Base-by-base conservation (phyloP, 1,139 yeast species). In the Saccharomyces hybrid region DNA sequence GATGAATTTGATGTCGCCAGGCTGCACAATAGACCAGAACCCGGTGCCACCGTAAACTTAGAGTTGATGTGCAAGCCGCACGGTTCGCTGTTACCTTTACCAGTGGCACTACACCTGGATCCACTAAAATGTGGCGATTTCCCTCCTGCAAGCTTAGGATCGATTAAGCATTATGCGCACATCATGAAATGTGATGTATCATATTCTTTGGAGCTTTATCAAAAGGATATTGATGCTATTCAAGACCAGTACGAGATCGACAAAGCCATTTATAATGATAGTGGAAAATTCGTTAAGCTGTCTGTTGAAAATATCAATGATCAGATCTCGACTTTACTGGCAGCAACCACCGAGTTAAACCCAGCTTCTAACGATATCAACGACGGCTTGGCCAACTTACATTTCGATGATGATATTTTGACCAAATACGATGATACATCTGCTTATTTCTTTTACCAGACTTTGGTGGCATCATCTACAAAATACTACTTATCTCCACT, bases 61-160 rank as follows among this genome's bases (percentile, higher is more conserved):
- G 79, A 84, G 19, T 75, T 93, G 57, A 88, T 93, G 91, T 76
- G 80, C 46, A 77, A 95, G 57, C 86, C 86, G 0, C 76, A 77
- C 51, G 81, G 80, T 24, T 78, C 80, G 32, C 71, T 84, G 14
- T 70, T 86, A 49, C 82, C 96, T 0, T 75, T 87, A 38, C 96
- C 96, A 0, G 73, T 77, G 54, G 62, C 72, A 31, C 52, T 71
- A 31, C 64, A 70, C 32, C 48, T 71, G 48, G 77, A 60, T 50
- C 73, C 73, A 48, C 69, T 57, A 50, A 62, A 59, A 38, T 58
- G 69, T 14, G 77, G 76, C 0, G 70, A 71, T 53, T 71, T 77
- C 12, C 82, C 82, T 1, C 73, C 79, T 72, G 73, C 75, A 46
- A 60, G 67, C 8, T 62, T 67, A 28, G 62, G 68, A 6, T 71